Base-by-base conservation (phyloP, 2,329 filamentous ascomycete species). In the Aspergillus japonicus region DNA sequence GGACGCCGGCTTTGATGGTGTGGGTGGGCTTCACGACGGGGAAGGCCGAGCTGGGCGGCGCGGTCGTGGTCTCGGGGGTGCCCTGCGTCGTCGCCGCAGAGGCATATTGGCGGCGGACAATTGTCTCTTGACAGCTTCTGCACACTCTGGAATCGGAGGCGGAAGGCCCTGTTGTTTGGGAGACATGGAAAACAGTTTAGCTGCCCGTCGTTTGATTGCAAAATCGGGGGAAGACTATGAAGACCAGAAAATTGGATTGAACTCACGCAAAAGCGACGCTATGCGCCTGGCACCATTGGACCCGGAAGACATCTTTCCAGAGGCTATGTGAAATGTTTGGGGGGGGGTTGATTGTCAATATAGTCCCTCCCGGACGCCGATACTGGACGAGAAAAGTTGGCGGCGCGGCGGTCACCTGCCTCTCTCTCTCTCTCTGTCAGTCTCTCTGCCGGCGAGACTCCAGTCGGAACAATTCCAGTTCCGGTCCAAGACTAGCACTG, bases 1-100 rank as follows among this genome's bases (percentile, higher is more conserved):
- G 86, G 61, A 97, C 83, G 64, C 91, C 90, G 59, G 87, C 83
- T 66, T 83, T 79, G 72, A 84, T 76, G 65, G 73, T 75, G 77
- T 83, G 76, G 62, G 71, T 65, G 57, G 62, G 77, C 68, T 64
- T 74, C 68, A 72, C 57, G 60, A 69, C 67, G 47, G 74, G 68
- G 59, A 68, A 70, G 39, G 70, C 61, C 33, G 66, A 57, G 4
- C 71, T 47, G 12, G 62, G 26, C 23, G 57, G 49, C 33, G 58
- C 44, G 35, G 73, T 74, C 70, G 68, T 71, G 63, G 71, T 69
- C 69, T 68, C 70, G 56, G 70, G 68, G 60, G 74, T 74, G 50
- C 77, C 68, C 62, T 77, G 65, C 51, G 77, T 71, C 57, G 77
- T 71, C 57, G 77, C 68, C 31, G 77, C 72, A 50, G 81, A 72